A percentile compares a stretch with the other conserved stretches of the same genome.
Evolutionary conservation across 2,329 filamentous ascomycete species (phyloP).

Genomic region (Rhynchosporium agropyri): DNA sequence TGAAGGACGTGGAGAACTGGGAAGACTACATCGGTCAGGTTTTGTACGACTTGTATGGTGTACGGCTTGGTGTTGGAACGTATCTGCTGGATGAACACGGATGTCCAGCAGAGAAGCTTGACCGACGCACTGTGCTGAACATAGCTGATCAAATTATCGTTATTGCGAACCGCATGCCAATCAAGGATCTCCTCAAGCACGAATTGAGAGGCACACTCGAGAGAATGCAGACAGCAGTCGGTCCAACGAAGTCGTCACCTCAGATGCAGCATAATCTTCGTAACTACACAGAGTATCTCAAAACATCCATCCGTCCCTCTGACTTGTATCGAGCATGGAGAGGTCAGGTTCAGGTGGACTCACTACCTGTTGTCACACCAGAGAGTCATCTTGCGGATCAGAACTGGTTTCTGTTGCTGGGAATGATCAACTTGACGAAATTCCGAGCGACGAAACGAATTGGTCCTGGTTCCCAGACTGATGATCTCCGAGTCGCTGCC

Average conservation of each 20-base stretch:
- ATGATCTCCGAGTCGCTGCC: constrained; percentile 44
- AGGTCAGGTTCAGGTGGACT: constrained; percentile 74
- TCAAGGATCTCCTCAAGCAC: constrained; percentile 90
- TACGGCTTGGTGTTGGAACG: constrained; percentile 71
- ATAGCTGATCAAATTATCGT: constrained; percentile 82
- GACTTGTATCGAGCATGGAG: constrained; percentile 79
- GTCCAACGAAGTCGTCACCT: constrained; percentile 74
- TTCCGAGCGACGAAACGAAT: constrained; percentile 54
- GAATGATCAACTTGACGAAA: constrained; percentile 84
- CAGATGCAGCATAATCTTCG: constrained; percentile 86
- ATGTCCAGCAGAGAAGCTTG: constrained; percentile 75
- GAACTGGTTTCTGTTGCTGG: constrained; percentile 91
- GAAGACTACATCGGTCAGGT: constrained; percentile 87
- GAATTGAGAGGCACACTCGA: constrained; percentile 90
- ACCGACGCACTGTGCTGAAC: constrained; percentile 77
- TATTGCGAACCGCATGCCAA: constrained; percentile 79
- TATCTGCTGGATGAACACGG: constrained; percentile 76
- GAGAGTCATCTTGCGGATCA: constrained; percentile 75
- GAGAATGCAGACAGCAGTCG: constrained; percentile 86
- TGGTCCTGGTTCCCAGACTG: constrained; percentile 43
- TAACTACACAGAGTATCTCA: constrained; percentile 79
- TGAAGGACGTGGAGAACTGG: constrained; percentile 77
- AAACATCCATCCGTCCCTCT: constrained; percentile 79
- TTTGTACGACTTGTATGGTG: constrained; percentile 78
- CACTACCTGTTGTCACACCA: constrained; percentile 66